These are phyloP conservation scores for Verruconis gallopava DNA, from an alignment of 2,329 filamentous ascomycete species.

Conservation along the genomic window DNA sequence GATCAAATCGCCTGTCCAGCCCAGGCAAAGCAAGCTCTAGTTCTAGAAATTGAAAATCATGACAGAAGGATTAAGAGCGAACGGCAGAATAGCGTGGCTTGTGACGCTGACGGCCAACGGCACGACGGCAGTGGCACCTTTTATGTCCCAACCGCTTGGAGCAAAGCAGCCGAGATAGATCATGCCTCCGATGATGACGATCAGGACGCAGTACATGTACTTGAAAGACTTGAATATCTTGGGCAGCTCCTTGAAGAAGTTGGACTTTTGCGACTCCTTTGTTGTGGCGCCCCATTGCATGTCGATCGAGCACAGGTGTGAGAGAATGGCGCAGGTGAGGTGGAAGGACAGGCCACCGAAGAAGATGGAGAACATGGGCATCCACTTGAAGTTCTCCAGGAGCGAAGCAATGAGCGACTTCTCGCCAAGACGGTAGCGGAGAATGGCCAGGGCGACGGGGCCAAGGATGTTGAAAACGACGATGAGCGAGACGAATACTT, in stretches of 20 bases:
- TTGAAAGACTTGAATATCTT: conserved; percentile 44
- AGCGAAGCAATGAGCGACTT: conserved; percentile 10
- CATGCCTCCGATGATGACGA: conserved; percentile 34
- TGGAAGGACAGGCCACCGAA: conserved; percentile 14
- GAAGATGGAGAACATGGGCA: conserved; percentile 13
- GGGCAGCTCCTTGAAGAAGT: conserved; percentile 44
- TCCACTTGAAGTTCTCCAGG: conserved; percentile 14
- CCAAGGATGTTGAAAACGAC: conserved; percentile 12
- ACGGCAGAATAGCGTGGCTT: conserved; percentile 12
- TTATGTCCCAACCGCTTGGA: conserved; percentile 12
- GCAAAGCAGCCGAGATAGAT: conserved; percentile 13
- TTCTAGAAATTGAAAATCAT: conserved; percentile 3
- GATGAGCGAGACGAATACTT: conserved; percentile 9
- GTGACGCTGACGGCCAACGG: conserved; percentile 9
- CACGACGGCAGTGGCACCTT: conserved; percentile 9
- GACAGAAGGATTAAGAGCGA: conserved; percentile 6
- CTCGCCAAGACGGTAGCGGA: conserved; percentile 12
- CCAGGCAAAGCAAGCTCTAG: no score
- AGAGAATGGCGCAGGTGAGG: conserved; percentile 11
- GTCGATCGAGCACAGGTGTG: conserved; percentile 12
- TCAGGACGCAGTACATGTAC: conserved; percentile 39
- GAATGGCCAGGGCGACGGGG: conserved; percentile 10
- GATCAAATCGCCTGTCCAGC: no score
- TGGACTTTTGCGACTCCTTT: conserved; percentile 44
- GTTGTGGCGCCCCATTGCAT: conserved; percentile 33